These are phyloP conservation scores for Coemansia sp. DNA, from an alignment of 192 early-diverging fungal genomes.

Conservation along the genomic window DNA sequence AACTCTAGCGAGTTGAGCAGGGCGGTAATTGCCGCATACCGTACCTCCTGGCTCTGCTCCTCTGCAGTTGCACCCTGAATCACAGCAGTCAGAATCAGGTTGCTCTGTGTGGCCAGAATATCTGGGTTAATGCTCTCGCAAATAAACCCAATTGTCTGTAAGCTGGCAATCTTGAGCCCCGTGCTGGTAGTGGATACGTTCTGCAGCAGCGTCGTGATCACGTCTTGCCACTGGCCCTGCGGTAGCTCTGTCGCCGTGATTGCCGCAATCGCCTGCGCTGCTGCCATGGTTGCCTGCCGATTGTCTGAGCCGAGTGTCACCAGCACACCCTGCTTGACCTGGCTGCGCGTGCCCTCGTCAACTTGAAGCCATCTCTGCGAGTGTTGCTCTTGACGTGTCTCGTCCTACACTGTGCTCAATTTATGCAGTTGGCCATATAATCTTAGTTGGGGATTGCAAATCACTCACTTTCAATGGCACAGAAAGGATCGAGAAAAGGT, in stretches of 20 bases:
- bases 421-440: too few relatives aligned
- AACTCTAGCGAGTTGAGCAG: conserved; percentile 96
- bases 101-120: conserved; percentile 77
- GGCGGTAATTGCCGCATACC: conserved; percentile 84
- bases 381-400: conserved; percentile 57
- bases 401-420: conserved; percentile 27
- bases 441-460: too few relatives aligned
- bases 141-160: conserved; percentile 90
- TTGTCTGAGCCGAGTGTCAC: conserved; percentile 43
- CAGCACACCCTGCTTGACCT: conserved; percentile 70
- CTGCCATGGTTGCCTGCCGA: conserved; percentile 60
- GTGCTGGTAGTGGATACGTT: conserved; percentile 71
- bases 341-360: conserved; percentile 56
- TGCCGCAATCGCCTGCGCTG: conserved; percentile 84
- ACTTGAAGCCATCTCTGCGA: conserved; percentile 66
- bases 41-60: conserved; percentile 83
- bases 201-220: conserved; percentile 78
- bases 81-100: conserved; percentile 91
- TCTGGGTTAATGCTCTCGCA: conserved; percentile 86
- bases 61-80: conserved; percentile 93
- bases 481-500: too few relatives aligned
- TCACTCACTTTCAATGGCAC: too few relatives aligned
- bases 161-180: conserved; percentile 73
- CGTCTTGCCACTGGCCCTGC: conserved; percentile 78
- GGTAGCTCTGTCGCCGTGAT: conserved; percentile 94